A percentile compares a stretch with the other conserved stretches of the same genome.
These are phyloP conservation scores for Physcia stellaris DNA, from an alignment of 495 filamentous ascomycete species.

Conservation along the genomic window DNA sequence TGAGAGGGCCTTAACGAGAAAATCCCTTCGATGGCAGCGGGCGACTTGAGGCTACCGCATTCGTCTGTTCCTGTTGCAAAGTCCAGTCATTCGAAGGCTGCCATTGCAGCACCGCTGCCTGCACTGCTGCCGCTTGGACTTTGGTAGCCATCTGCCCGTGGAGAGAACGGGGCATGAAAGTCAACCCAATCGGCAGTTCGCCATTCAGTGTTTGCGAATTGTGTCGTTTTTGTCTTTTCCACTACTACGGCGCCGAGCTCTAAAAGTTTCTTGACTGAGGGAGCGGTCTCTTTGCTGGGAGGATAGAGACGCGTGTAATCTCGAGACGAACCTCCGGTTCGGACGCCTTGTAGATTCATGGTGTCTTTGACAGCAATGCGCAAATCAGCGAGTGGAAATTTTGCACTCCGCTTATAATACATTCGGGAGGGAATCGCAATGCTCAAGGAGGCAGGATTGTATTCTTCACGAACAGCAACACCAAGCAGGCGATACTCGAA, in stretches of 20 bases:
- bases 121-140: constrained; percentile 13
- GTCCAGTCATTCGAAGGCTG: constrained; percentile 38
- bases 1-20: constrained; percentile 2
- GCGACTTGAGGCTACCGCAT: background rate
- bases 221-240: constrained; percentile 22
- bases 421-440: background rate
- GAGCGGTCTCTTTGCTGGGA: constrained; percentile 5
- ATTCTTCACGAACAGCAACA: too few species aligned
- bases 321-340: constrained; percentile 13
- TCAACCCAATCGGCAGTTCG: constrained; percentile 7
- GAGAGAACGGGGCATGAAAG: constrained; percentile 12
- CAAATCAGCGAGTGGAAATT: constrained; percentile 14
- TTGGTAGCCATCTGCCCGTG: constrained; percentile 13
- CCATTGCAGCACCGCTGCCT: constrained; percentile 12
- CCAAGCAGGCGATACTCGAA: too few species aligned
- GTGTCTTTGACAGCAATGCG: constrained; percentile 22
- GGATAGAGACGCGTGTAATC: constrained; percentile 14
- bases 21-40: background rate
- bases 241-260: constrained; percentile 21
- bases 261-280: constrained; percentile 13
- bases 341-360: constrained; percentile 16
- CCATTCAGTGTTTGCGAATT: constrained; percentile 9
- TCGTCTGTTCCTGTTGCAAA: constrained; percentile 31
- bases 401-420: background rate
- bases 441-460: too few species aligned